Evolutionary conservation across 2,329 filamentous ascomycete genomes (phyloP).

Genomic region (Sarocladium strictum): DNA sequence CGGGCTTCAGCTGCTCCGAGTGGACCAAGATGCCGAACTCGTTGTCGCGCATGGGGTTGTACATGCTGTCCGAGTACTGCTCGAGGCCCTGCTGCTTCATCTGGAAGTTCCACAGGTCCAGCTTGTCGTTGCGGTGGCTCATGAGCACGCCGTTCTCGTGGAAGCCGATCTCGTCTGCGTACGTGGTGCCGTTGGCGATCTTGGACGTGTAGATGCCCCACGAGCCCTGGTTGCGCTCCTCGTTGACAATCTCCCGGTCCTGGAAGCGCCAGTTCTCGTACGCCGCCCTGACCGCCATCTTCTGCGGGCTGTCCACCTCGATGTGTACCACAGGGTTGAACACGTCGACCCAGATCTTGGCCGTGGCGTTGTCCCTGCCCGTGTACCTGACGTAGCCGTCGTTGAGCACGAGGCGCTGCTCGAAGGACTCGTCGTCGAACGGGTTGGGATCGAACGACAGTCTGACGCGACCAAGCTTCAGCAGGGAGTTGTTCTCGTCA

Average conservation of each 20-base stretch:
- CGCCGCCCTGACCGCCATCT: not conserved
- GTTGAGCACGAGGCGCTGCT: constrained; percentile 9
- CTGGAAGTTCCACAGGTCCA: constrained; percentile 11
- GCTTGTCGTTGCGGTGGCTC: constrained; percentile 10
- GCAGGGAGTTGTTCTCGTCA: constrained; percentile 10
- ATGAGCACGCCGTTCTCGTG: constrained; percentile 10
- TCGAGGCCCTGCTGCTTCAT: constrained; percentile 10
- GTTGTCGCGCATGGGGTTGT: constrained; percentile 11
- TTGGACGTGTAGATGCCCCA: constrained; percentile 11
- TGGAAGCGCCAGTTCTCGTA: constrained; percentile 10
- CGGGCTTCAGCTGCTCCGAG: constrained; percentile 9
- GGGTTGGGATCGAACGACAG: constrained; percentile 9
- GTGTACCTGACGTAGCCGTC: constrained; percentile 10
- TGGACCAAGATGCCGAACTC: constrained; percentile 11
- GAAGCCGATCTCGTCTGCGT: constrained; percentile 8
- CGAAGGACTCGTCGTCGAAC: constrained; percentile 6
- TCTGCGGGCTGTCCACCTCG: constrained; percentile 8
- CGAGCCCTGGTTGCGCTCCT: constrained; percentile 10
- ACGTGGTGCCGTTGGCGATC: constrained; percentile 9
- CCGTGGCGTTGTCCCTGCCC: constrained; percentile 8
- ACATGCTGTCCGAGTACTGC: constrained; percentile 9
- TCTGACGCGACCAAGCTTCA: constrained; percentile 10
- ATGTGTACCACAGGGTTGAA: constrained; percentile 10
- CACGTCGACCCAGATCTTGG: constrained; percentile 10
- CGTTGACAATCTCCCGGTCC: constrained; percentile 8